Base-by-base conservation (phyloP, 441 rosid species). In the Adansonia grandidieri region DNA sequence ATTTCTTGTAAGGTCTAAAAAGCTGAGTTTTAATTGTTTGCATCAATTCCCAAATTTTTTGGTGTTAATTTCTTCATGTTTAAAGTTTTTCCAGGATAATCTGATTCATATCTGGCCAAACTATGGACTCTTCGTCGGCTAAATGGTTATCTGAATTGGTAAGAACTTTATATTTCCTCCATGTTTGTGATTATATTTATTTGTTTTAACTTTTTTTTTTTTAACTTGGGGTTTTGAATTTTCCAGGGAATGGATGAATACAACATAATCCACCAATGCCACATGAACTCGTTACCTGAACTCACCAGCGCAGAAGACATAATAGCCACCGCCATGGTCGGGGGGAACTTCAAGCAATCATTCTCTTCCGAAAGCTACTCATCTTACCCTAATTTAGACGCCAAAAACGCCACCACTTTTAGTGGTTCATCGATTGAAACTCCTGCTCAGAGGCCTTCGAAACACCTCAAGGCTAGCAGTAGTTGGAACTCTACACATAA, bases 231-330 rank as follows among this genome's bases (percentile, higher is more conserved):
- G 10, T 48, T 45, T 73, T 40, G 54, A 9, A 61, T 77, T 66
- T 37, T 9, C 65, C 72, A 89, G 90, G 89, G 77, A 73, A 82
- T 86, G 88, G 89, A 85, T 45, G 92, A 87, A n/a, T 89, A 82
- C 78, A 76, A 81, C 56, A 80, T 86, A 77, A 86, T 85, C 70
- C 84, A 84, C 71, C 83, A 84, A 60, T 86, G 82, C 44, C 80
- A 85, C 58, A 32, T 82, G 75, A 61, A 70, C 60, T 83, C 85
- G 14, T 66, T 86, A 1, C 82, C 86, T 63, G 87, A 82, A 24
- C 65, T 85, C 20, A 32, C 77, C 54, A 19, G 74, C 22, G 68
- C 75, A 17, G 75, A 79, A 45, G 81, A 81, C 71, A 67, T 80
- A 1, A 11, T 32, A 24, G 80, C 76, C 3, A 67, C 71, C 37